A percentile compares a stretch with the other conserved stretches of the same genome.
phyloP scores from a whole-genome alignment of 2,329 filamentous ascomycete genomes.

The Stemphylium vesicarium region DNA sequence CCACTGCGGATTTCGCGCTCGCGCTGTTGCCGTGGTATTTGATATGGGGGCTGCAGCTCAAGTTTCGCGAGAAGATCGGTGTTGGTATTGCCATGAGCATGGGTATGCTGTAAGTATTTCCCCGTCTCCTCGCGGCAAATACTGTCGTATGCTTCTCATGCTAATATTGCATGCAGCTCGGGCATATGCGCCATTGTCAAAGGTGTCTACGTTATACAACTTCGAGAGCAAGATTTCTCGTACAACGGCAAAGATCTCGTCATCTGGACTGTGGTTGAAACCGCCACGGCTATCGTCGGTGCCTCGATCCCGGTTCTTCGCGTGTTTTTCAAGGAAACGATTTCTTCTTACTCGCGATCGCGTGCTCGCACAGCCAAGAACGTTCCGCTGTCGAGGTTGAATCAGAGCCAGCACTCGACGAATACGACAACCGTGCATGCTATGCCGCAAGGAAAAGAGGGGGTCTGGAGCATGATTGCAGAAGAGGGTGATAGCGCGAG shows the following conservation, averaged over 20 bases:
- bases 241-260: constrained; percentile 40
- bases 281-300: constrained; percentile 37
- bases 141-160: not conserved
- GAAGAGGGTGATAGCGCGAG: not conserved
- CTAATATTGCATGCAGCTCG: constrained; percentile 17
- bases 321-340: constrained; percentile 40
- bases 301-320: constrained; percentile 40
- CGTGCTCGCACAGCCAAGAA: not conserved
- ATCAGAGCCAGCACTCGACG: constrained; percentile 5
- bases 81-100: constrained; percentile 41
- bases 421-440: constrained; percentile 7
- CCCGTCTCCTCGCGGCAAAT: not conserved
- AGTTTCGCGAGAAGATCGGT: constrained; percentile 33
- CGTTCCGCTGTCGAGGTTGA: constrained; percentile 2
- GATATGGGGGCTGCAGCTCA: constrained; percentile 32
- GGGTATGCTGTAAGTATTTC: constrained; percentile 29
- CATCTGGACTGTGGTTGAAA: constrained; percentile 41
- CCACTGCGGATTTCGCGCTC: constrained; percentile 30
- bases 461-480: not conserved
- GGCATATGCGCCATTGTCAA: constrained; percentile 38
- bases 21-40: constrained; percentile 38
- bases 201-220: constrained; percentile 33
- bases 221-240: constrained; percentile 33
- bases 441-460: not conserved
- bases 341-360: constrained; percentile 10